A percentile compares a stretch with the other conserved stretches of the same genome.
Evolutionary conservation across 2,329 filamentous ascomycete genomes (phyloP).

Genomic region (Thelonectria discophora): DNA sequence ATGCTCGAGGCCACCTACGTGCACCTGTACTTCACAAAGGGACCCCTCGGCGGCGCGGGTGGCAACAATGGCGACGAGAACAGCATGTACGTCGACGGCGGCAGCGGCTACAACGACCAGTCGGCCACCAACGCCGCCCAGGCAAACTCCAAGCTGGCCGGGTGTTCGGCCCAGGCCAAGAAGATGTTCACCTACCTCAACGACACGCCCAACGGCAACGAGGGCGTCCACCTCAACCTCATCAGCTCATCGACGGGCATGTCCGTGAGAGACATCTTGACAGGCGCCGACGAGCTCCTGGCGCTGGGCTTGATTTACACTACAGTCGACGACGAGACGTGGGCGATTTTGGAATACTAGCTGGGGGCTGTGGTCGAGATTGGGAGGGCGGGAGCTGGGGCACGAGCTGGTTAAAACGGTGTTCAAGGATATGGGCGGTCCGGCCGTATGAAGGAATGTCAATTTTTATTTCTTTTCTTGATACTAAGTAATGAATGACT

Average conservation of each 20-base stretch:
- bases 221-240: constrained; percentile 83
- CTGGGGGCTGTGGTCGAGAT: neutral
- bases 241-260: constrained; percentile 74
- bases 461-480: constrained; percentile 33
- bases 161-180: constrained; percentile 66
- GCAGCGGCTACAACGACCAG: constrained; percentile 49
- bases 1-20: constrained; percentile 89
- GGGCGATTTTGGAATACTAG: constrained; percentile 80
- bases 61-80: constrained; percentile 54
- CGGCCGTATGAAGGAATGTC: constrained; percentile 42
- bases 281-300: constrained; percentile 83
- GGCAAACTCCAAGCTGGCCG: constrained; percentile 51
- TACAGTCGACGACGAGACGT: constrained; percentile 92
- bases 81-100: constrained; percentile 66
- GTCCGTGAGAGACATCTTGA: constrained; percentile 74
- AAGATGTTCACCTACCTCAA: constrained; percentile 78
- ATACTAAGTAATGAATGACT: constrained; percentile 39
- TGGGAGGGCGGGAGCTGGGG: neutral
- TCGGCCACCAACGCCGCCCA: constrained; percentile 50
- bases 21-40: constrained; percentile 83
- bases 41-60: constrained; percentile 59
- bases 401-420: constrained; percentile 39
- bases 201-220: constrained; percentile 74
- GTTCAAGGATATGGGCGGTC: constrained; percentile 36
- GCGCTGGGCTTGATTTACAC: constrained; percentile 81